Base-by-base conservation (phyloP, 202 grass and related monocot species). In the Panicum hallii region DNA sequence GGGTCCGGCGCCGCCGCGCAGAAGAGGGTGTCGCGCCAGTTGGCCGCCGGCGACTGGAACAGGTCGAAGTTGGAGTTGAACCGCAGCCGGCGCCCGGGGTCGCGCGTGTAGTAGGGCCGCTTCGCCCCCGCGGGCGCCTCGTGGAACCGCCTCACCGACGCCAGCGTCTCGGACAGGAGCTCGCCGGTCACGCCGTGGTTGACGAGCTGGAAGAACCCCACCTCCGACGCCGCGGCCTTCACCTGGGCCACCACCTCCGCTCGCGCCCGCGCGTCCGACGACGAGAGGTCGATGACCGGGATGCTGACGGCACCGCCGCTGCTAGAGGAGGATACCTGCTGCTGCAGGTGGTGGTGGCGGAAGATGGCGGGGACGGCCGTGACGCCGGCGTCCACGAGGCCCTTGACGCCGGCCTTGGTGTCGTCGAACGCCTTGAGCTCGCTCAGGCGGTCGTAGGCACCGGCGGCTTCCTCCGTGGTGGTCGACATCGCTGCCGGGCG, bases 61-160 rank as follows among this genome's bases (percentile, higher is more conserved):
- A 70, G 79, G 50, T 81, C 79, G 50, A 81, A 70, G 65, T 81
- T 81, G 79, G 79, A 81, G 65, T 44, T 81, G 79, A 70, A 81
- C 20, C 50, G 23, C 5, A 81, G 4, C 20, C 43, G 16, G 7
- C 79, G 49, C 2, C 1, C 0, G 0, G 8, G 0, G 74, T 91
- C 89, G 2, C 92, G 72, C 4, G 48, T 85, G 81, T 91, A 91
- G 50, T 70, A 82, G 5, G 76, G 40, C 0, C 6, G 60, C 79
- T 87, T 91, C 42, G 79, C 34, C 44, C 75, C 87, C 0, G 44
- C 12, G 0, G 79, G 50, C 3, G 6, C 0, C 79, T 94, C 89
- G 69, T 91, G 16, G 83, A 94, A 94, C 12, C 22, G 42, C 75
- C 60, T 66, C 75, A 85, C 89, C 20, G 84, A 86, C 15, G 76